Base-by-base conservation (phyloP, 768 basidiomycete genomes). In the Agaricus sinodeliciosus region DNA sequence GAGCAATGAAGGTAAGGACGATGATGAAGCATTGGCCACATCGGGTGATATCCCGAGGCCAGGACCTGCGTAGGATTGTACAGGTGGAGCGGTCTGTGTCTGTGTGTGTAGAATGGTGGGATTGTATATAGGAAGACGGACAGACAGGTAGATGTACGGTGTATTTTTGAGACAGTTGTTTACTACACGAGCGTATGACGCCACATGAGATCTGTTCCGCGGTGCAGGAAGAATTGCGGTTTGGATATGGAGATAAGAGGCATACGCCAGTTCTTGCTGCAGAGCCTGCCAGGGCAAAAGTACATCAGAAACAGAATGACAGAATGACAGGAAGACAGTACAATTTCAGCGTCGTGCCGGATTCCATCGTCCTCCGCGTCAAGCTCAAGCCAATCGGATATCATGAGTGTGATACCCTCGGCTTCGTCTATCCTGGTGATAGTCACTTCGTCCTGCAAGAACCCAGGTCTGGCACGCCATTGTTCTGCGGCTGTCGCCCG, bases 331-430 rank as follows among this genome's bases (percentile, higher is more conserved):
- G 28, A 26, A 26, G 48, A 42, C 48, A 41, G 40, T 66, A 94
- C 94, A 50, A 95, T 88, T 70, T 95, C 96, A 42, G 93, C 87
- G 64, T 99, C 96, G 61, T 95, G 91, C 42, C 96, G 82, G 49
- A 98, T 85, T 77, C 94, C 92, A 61, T 93, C 91, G 67, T 97
- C 94, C 0, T 80, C 72, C 7, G 91, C 85, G 69, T 99, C 96
- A 36, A 99, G 75, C 66, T 96, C 92, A 3, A 99, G 76, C 96
- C 96, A 99, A 51, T 94, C 90, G 2, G 94, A 93, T 7, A 89
- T 76, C 65, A 96, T 79, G 4, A 76, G 85, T 12, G 90, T 81
- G 35, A 88, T 71, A 25, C 76, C 76, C 55, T 87, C 83, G 9
- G 83, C 80, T 61, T 92, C 88, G 66, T 90, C 90, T n/a, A 95